Conservation (phyloP, 202 grass and related monocot genomes). For the Dendrocalamus latiflorus region DNA sequence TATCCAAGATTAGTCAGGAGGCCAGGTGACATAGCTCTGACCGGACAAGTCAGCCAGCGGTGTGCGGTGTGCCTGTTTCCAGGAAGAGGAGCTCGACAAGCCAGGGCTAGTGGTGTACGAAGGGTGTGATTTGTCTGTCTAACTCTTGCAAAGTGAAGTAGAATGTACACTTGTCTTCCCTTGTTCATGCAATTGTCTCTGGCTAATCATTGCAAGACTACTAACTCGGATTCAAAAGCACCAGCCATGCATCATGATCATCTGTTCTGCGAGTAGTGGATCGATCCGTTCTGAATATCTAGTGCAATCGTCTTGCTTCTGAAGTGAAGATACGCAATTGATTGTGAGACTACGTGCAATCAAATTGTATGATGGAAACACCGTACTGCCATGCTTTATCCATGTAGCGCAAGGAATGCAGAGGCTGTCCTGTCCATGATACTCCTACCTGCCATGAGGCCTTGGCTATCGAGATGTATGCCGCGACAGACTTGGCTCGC, state of each 20-base stretch:
- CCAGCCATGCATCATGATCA: not conserved
- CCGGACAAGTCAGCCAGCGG: constrained; percentile 79
- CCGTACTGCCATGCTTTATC: too few species aligned
- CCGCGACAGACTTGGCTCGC: not conserved
- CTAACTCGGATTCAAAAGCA: not conserved
- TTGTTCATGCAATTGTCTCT: not conserved
- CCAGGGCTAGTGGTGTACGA: constrained; percentile 60
- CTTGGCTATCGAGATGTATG: not conserved
- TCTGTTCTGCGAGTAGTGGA: not conserved
- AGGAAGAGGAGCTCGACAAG: constrained; percentile 58
- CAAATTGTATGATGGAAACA: constrained; percentile 14
- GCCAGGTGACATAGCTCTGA: constrained; percentile 77
- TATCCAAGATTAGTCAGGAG: constrained; percentile 75
- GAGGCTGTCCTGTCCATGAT: constrained; percentile 19
- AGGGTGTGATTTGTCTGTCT: constrained; percentile 62
- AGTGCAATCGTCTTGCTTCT: constrained; percentile 9
- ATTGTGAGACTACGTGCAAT: constrained; percentile 1
- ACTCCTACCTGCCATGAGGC: not conserved
- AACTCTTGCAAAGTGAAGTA: constrained; percentile 61
- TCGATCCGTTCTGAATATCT: not conserved
- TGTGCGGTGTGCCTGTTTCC: constrained; percentile 76
- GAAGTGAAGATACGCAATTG: constrained; percentile 33
- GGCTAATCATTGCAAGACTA: not conserved
- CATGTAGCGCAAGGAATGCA: not conserved
- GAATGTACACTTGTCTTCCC: not conserved